Conservation (phyloP, 805 yeast species). For the Citeromyces nyonsensis region DNA sequence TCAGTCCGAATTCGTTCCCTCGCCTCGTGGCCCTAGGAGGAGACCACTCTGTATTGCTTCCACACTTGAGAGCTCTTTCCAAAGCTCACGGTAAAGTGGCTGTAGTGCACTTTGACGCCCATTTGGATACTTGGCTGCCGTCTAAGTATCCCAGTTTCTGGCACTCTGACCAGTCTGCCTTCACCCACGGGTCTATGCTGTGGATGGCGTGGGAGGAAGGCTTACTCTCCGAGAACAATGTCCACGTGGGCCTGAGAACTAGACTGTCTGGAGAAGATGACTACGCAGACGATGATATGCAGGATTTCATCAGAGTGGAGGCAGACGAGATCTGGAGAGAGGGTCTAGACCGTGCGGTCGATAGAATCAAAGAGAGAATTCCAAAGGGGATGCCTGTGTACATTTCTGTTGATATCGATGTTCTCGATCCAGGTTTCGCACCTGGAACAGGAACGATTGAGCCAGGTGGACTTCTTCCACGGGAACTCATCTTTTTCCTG, state of each 20-base stretch:
- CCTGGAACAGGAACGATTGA: slow-evolving; percentile 78
- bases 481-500: slow-evolving; percentile 45
- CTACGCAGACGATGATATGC: slow-evolving; percentile 25
- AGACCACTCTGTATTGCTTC: slow-evolving; percentile 40
- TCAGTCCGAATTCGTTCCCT: too few relatives aligned
- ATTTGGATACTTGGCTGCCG: slow-evolving; percentile 62
- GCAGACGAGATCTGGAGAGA: slow-evolving; percentile 29
- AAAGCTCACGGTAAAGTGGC: slow-evolving; percentile 30
- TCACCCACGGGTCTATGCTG: slow-evolving; percentile 57
- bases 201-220: slow-evolving; percentile 62
- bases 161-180: slow-evolving; percentile 7
- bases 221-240: slow-evolving; percentile 29
- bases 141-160: slow-evolving; percentile 29
- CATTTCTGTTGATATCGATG: slow-evolving; percentile 38
- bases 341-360: slow-evolving; percentile 21
- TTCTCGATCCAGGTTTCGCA: slow-evolving; percentile 57
- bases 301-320: slow-evolving; percentile 29
- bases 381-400: slow-evolving; percentile 26
- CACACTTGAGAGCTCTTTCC: slow-evolving; percentile 32
- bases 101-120: slow-evolving; percentile 53
- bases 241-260: slow-evolving; percentile 53
- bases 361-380: slow-evolving; percentile 16
- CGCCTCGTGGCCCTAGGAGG: slow-evolving; percentile 42
- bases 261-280: slow-evolving; percentile 26
- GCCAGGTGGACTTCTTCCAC: slow-evolving; percentile 55